Percentiles rank a stretch among this genome's conserved stretches.
Evolutionary conservation across 306 rosid species (phyloP).

Genomic region (Albizia julibrissin): DNA sequence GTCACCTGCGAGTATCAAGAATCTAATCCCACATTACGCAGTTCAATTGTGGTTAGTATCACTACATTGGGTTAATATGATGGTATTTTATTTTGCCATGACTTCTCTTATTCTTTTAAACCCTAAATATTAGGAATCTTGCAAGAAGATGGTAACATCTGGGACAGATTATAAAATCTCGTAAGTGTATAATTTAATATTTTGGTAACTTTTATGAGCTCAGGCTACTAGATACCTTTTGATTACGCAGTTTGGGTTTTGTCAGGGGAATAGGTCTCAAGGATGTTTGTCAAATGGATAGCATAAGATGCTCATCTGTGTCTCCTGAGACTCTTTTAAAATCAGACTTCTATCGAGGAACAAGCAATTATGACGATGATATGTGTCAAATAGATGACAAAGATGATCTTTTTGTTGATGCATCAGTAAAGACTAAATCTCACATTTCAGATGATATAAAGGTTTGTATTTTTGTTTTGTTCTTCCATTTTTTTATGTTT

Average conservation of each 20-base stretch:
- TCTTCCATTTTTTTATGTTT: slow-evolving; percentile 36
- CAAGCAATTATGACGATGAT: slow-evolving; percentile 58
- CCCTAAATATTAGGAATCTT: slow-evolving; percentile 55
- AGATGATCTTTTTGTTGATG: slow-evolving; percentile 56
- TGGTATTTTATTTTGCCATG: slow-evolving; percentile 23
- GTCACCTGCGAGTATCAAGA: slow-evolving; percentile 62
- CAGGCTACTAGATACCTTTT: slow-evolving; percentile 26
- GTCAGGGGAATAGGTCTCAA: slow-evolving; percentile 65
- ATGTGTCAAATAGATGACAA: slow-evolving; percentile 79
- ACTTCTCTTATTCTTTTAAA: slow-evolving; percentile 23
- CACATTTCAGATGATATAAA: slow-evolving; percentile 51
- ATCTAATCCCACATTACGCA: slow-evolving; percentile 41
- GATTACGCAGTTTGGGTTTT: slow-evolving; percentile 51
- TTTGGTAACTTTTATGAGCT: slow-evolving; percentile 31
- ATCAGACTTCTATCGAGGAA: slow-evolving; percentile 52
- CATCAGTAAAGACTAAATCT: slow-evolving; percentile 58
- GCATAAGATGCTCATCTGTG: slow-evolving; percentile 60
- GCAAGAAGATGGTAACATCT: slow-evolving; percentile 48
- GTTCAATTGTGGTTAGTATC: slow-evolving; percentile 64
- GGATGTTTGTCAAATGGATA: slow-evolving; percentile 74
- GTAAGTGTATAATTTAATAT: slow-evolving; percentile 52
- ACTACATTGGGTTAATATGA: slow-evolving; percentile 22
- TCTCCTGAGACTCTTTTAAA: slow-evolving; percentile 47
- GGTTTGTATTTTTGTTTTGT: slow-evolving; percentile 42
- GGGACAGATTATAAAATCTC: slow-evolving; percentile 56